Evolutionary conservation across 345 rosid genomes (phyloP).

Genomic region (Boechera divaricarpa): DNA sequence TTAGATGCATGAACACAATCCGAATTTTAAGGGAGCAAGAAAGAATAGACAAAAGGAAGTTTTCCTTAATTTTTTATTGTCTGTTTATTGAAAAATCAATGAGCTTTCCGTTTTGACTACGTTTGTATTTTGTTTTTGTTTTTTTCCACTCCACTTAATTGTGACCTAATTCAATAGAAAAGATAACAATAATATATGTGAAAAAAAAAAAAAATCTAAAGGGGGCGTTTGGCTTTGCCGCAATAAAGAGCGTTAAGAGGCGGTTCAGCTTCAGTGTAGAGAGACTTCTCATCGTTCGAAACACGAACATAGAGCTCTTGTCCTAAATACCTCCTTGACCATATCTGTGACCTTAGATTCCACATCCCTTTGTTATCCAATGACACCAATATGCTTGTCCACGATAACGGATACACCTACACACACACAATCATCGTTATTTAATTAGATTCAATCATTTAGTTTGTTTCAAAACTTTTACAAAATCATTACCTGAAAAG

Average conservation of each 20-base stretch:
- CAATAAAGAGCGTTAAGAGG: constrained; percentile 52
- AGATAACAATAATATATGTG: constrained; percentile 11
- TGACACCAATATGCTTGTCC: constrained; percentile 75
- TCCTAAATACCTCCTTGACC: constrained; percentile 73
- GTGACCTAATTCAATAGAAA: constrained; percentile 27
- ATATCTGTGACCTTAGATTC: constrained; percentile 82
- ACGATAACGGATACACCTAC: constrained; percentile 73
- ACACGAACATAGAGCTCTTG: constrained; percentile 77
- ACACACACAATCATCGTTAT: constrained; percentile 19
- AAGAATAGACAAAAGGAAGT: not conserved
- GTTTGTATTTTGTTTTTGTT: not conserved
- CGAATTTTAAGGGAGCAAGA: not conserved
- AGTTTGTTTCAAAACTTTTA: not conserved
- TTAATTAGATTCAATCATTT: not conserved
- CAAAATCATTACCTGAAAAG: constrained; percentile 58
- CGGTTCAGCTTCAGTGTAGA: constrained; percentile 48
- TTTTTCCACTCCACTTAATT: not conserved
- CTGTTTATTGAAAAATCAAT: constrained; percentile 33
- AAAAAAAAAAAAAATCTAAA: constrained; percentile 9
- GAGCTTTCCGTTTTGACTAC: constrained; percentile 18
- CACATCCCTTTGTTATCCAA: constrained; percentile 96
- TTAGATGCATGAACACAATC: constrained; percentile 23
- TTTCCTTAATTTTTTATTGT: not conserved
- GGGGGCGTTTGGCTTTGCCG: constrained; percentile 48
- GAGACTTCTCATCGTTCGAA: constrained; percentile 59